Evolutionary conservation across 2,329 filamentous ascomycete species (phyloP).

Genomic region (Hymenoscyphus albidus): DNA sequence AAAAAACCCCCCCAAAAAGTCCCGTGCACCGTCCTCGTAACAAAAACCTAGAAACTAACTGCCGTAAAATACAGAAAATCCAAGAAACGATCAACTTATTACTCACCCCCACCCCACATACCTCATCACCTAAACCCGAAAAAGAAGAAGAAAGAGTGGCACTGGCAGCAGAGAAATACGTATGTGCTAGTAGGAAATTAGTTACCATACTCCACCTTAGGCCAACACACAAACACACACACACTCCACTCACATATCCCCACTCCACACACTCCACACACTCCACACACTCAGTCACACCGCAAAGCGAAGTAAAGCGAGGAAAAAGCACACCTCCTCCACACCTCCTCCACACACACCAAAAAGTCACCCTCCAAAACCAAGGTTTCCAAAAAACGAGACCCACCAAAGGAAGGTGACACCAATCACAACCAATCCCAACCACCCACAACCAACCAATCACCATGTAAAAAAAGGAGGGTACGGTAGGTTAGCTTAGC

Average conservation of each 20-base stretch:
- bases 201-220: conserved; percentile 1
- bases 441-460: background rate
- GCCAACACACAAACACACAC: background rate
- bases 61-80: background rate
- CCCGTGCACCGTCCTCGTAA: background rate
- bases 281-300: conserved; percentile 1
- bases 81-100: background rate
- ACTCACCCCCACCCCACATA: background rate
- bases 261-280: background rate
- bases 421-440: background rate
- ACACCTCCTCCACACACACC: background rate
- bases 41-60: background rate
- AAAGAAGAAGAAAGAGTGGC: no score
- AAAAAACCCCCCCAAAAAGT: background rate
- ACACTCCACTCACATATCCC: background rate
- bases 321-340: background rate
- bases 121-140: background rate
- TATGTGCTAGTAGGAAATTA: background rate
- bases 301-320: background rate
- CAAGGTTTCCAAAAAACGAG: background rate
- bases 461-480: background rate
- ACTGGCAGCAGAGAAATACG: background rate
- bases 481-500: background rate
- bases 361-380: background rate
- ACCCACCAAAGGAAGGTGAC: background rate